A percentile compares a stretch with the other conserved stretches of the same genome.
Conservation (phyloP, 208 protist genomes). For the Trypanosoma platydactyli region DNA sequence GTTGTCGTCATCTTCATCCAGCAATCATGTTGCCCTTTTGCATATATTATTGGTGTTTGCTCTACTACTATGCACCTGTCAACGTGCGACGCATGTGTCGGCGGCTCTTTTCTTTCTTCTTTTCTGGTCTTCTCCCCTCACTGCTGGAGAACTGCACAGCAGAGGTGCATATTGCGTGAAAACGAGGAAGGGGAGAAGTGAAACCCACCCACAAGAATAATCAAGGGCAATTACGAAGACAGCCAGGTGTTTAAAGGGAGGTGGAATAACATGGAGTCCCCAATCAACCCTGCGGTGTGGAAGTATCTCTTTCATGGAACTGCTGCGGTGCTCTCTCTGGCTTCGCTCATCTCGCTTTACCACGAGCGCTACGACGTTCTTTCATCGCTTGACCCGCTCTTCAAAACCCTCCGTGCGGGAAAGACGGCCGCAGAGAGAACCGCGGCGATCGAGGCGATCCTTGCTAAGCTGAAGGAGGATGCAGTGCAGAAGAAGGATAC, state of each 20-base stretch:
- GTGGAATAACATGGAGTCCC: constrained; percentile 68
- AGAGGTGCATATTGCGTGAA: too few relatives aligned
- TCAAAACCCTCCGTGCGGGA: constrained; percentile 39
- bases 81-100: too few relatives aligned
- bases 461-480: constrained; percentile 56
- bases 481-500: constrained; percentile 51
- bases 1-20: too few relatives aligned
- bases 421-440: constrained; percentile 43
- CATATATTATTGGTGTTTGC: too few relatives aligned
- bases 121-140: constrained; percentile 16
- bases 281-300: constrained; percentile 76
- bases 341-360: constrained; percentile 73
- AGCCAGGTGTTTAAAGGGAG: neutral
- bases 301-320: constrained; percentile 67
- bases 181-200: too few relatives aligned
- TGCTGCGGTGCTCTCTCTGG: constrained; percentile 46
- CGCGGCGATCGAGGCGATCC: constrained; percentile 43
- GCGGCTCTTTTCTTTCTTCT: constrained; percentile 19
- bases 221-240: constrained; percentile 2
- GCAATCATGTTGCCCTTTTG: too few relatives aligned
- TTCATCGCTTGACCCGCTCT: constrained; percentile 32
- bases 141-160: constrained; percentile 14
- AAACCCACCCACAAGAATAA: constrained; percentile 6
- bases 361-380: constrained; percentile 73
- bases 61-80: too few relatives aligned